These are phyloP conservation scores for Clitoria ternatea DNA, from an alignment of 306 rosid species.

Conservation along the genomic window DNA sequence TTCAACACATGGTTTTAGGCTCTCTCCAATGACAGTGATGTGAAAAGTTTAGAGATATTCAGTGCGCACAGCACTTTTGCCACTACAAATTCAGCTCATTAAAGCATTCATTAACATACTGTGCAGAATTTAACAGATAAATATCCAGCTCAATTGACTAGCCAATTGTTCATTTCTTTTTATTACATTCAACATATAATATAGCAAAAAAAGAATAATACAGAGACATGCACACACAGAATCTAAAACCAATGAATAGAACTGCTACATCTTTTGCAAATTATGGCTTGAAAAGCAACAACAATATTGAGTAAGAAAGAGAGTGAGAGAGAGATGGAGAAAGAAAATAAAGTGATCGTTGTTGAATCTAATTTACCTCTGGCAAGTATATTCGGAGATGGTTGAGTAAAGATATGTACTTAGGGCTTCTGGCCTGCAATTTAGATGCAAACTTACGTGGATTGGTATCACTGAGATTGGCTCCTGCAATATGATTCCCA, in stretches of 20 bases:
- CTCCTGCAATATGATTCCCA: slow-evolving; percentile 84
- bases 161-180: slow-evolving; percentile 5
- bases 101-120: not conserved
- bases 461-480: slow-evolving; percentile 80
- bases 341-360: not conserved
- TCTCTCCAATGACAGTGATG: slow-evolving; percentile 1
- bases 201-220: too few relatives aligned
- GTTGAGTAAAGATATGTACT: slow-evolving; percentile 94
- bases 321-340: not conserved
- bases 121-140: not conserved
- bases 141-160: not conserved
- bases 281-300: not conserved
- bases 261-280: not conserved
- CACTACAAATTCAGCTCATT: not conserved
- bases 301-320: not conserved
- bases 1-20: not conserved
- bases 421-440: slow-evolving; percentile 96
- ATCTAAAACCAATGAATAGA: not conserved
- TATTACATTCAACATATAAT: not conserved
- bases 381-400: slow-evolving; percentile 98
- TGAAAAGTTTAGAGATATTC: slow-evolving; percentile 3
- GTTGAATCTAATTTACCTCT: slow-evolving; percentile 59
- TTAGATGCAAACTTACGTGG: slow-evolving; percentile 89
- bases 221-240: not conserved
- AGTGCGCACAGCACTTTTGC: not conserved